Evolutionary conservation across 345 rosid species (phyloP).

Genomic region (Hirschfeldia incana): DNA sequence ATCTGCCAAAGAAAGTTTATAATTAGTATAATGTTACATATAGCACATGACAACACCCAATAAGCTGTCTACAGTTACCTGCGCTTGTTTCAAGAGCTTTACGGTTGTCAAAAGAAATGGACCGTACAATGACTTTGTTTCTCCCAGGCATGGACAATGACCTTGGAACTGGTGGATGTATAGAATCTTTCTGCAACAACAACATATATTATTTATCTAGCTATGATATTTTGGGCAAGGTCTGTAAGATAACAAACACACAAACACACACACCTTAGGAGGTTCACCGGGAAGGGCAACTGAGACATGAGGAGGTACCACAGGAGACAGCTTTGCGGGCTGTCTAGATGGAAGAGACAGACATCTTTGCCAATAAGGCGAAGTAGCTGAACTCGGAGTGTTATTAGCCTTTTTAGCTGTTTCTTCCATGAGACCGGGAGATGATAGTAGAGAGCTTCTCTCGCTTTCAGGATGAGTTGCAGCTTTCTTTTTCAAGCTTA

Average conservation of each 20-base stretch:
- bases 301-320: slow-evolving; percentile 55
- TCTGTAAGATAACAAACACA: slow-evolving; percentile 9
- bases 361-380: slow-evolving; percentile 68
- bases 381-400: slow-evolving; percentile 40
- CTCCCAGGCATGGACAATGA: slow-evolving; percentile 78
- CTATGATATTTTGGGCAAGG: background rate
- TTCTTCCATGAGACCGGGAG: slow-evolving; percentile 40
- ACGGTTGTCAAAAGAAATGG: slow-evolving; percentile 60
- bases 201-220: background rate
- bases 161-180: slow-evolving; percentile 58
- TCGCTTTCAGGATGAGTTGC: slow-evolving; percentile 50
- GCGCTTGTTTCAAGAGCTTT: slow-evolving; percentile 51
- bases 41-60: background rate
- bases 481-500: slow-evolving; percentile 73
- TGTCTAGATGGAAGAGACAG: slow-evolving; percentile 76
- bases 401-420: slow-evolving; percentile 49
- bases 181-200: slow-evolving; percentile 57
- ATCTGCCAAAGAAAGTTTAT: slow-evolving; percentile 44
- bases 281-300: slow-evolving; percentile 61
- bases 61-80: slow-evolving; percentile 45
- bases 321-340: slow-evolving; percentile 66
- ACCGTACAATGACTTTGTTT: slow-evolving; percentile 78
- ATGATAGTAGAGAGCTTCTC: slow-evolving; percentile 65
- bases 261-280: slow-evolving; percentile 44
- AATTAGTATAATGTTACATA: slow-evolving; percentile 2